Evolutionary conservation across 169 alveolate species (phyloP), one percentile per base, ranked within the genome.

Genomic region (Babesia gibsoni): DNA sequence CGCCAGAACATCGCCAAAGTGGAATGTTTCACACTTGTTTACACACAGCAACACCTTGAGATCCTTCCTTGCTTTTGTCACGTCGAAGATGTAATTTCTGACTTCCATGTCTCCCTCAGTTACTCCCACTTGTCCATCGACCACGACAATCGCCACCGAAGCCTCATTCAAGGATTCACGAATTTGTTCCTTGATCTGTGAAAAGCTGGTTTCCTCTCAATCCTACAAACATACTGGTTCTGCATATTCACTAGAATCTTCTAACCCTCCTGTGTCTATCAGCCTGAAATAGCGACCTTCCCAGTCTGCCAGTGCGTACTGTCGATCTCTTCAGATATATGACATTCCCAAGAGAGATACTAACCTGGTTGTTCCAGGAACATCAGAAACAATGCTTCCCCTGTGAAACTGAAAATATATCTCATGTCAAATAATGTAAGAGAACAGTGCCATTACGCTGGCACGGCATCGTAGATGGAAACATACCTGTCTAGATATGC

Each of bases 231-330:
- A 50, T 73, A 83, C 90, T 41, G 74, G 68, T 10, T 82, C 86
- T 29, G 87, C 78, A 10, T 77, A 82, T 23, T 63, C 52, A 50
- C 67, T 82, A 23, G 83, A 90, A 56, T 83, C 82, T n/a, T 75
- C 59, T 29, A 82, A 45, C 14, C 93, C 93, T 22, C 91, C 91
- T 20, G 93, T 88, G 53, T 88, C 93, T 2, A 88, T 83, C 18
- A 88, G 36, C 48, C 89, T 83, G 67, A 88, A 88, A 49, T 57
- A 48, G 46, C 78, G 65, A 16, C 93, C 93, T 39, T 88, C 82
- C 90, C 90, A 83, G 37, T 88, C 93, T 4, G 78, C 91, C 18
- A 79, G 70, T 48, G 90, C 85, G 69, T 83, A 83, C 42, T 83
- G 70, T 25, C 82, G 86, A 41, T 88, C 91, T 74, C 93, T 75